These are phyloP conservation scores for Xylaria cubensis DNA, from an alignment of 495 filamentous ascomycete genomes.

Conservation along the genomic window DNA sequence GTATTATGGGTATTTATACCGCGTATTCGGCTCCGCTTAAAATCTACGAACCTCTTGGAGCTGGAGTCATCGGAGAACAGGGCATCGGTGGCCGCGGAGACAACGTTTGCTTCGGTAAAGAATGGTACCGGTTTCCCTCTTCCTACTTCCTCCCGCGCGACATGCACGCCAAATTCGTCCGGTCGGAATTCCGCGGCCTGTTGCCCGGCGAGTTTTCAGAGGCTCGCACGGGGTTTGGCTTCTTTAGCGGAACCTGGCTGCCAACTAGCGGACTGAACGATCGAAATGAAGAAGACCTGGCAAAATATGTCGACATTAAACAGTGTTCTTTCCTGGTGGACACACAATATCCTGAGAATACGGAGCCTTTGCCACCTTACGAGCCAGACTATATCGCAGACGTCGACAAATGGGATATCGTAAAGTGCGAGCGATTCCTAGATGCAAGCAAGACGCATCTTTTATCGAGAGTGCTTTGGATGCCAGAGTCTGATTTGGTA, in stretches of 20 bases:
- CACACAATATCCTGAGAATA: constrained; percentile 72
- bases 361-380: constrained; percentile 50
- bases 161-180: constrained; percentile 85
- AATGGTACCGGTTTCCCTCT: constrained; percentile 98
- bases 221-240: constrained; percentile 62
- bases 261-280: constrained; percentile 90
- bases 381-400: constrained; percentile 82
- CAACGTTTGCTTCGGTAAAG: constrained; percentile 88
- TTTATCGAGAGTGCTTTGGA: constrained; percentile 81
- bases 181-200: constrained; percentile 86
- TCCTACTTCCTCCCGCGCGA: constrained; percentile 85
- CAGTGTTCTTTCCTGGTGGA: constrained; percentile 88
- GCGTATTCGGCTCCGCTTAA: constrained; percentile 87
- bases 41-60: constrained; percentile 65
- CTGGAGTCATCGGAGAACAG: constrained; percentile 54
- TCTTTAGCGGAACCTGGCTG: constrained; percentile 80
- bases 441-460: constrained; percentile 77
- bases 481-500: constrained; percentile 75
- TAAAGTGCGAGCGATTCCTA: constrained; percentile 78
- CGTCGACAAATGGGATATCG: constrained; percentile 70
- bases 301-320: constrained; percentile 82
- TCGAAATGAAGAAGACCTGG: constrained; percentile 81
- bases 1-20: constrained; percentile 79
- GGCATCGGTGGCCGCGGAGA: constrained; percentile 62
- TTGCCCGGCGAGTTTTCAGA: constrained; percentile 90